Evolutionary conservation across 1,284 basidiomycete species (phyloP).

Genomic region (Agaricales sp.): DNA sequence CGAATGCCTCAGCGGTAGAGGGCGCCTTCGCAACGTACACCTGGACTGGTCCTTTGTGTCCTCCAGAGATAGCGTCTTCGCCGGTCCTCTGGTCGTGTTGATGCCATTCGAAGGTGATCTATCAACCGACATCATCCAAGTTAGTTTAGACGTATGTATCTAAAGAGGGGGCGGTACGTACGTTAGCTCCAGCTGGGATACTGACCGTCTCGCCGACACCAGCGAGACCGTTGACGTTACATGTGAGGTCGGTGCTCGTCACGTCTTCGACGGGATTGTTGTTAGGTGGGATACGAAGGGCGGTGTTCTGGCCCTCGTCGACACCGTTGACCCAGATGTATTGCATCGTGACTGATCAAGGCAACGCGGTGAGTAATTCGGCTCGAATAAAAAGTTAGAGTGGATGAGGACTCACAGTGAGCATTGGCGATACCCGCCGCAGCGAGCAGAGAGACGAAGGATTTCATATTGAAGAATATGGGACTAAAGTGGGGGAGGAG

Average conservation of each 20-base stretch:
- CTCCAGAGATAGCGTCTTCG: constrained; percentile 39
- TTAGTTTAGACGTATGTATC: too few species aligned
- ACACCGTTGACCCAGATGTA: constrained; percentile 38
- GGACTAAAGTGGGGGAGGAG: not conserved
- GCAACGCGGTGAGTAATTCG: not conserved
- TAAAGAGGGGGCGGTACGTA: not conserved
- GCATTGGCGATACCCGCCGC: constrained; percentile 29
- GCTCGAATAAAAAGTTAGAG: not conserved
- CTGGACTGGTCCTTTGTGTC: constrained; percentile 40
- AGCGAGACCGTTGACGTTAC: constrained; percentile 37
- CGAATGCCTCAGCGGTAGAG: constrained; percentile 29
- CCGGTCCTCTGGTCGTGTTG: constrained; percentile 40
- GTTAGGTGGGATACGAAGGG: constrained; percentile 36
- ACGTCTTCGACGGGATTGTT: constrained; percentile 46
- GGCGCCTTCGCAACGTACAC: constrained; percentile 43
- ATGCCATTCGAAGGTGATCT: constrained; percentile 33
- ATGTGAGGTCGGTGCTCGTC: constrained; percentile 36
- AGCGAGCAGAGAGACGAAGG: constrained; percentile 20
- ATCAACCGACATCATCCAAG: too few species aligned
- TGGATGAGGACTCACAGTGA: constrained; percentile 22
- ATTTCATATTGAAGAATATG: constrained; percentile 15
- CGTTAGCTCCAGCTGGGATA: constrained; percentile 30
- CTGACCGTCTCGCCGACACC: constrained; percentile 27
- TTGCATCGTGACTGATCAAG: constrained; percentile 32
- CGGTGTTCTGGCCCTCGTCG: constrained; percentile 33